Conservation (phyloP, 768 basidiomycete genomes). For the Lentinula aciculospora region DNA sequence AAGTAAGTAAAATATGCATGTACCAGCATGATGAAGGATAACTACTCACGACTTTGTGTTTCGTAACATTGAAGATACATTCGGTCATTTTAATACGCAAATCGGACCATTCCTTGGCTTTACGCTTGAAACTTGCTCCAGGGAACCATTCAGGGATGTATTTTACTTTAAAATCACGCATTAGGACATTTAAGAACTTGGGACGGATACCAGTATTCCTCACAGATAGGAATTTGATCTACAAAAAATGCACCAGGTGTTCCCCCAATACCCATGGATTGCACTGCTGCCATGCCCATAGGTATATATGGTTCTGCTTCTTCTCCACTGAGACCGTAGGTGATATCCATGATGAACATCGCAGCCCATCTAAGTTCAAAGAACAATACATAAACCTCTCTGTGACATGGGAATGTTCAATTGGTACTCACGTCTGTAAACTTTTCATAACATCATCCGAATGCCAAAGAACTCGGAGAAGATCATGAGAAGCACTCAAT, state of each 20-base stretch:
- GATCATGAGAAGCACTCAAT: not conserved
- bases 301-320: slow-evolving; percentile 1
- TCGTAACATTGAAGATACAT: slow-evolving; percentile 22
- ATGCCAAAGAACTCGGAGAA: not conserved
- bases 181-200: not conserved
- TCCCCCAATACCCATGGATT: slow-evolving; percentile 8
- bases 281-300: slow-evolving; percentile 13
- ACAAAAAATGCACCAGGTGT: slow-evolving; percentile 23
- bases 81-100: slow-evolving; percentile 25
- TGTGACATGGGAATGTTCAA: not conserved
- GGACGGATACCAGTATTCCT: not conserved
- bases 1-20: not conserved
- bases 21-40: not conserved
- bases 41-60: slow-evolving; percentile 20
- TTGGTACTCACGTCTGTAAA: not conserved
- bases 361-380: slow-evolving; percentile 10
- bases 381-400: not conserved
- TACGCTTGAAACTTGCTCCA: slow-evolving; percentile 32
- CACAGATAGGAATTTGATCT: slow-evolving; percentile 27
- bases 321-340: slow-evolving; percentile 21
- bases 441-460: slow-evolving; percentile 1
- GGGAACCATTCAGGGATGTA: slow-evolving; percentile 36
- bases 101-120: slow-evolving; percentile 27
- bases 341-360: slow-evolving; percentile 20
- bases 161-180: slow-evolving; percentile 20